Base-by-base conservation (phyloP, 2,329 filamentous ascomycete species). In the Gliomastix tumulicola region DNA sequence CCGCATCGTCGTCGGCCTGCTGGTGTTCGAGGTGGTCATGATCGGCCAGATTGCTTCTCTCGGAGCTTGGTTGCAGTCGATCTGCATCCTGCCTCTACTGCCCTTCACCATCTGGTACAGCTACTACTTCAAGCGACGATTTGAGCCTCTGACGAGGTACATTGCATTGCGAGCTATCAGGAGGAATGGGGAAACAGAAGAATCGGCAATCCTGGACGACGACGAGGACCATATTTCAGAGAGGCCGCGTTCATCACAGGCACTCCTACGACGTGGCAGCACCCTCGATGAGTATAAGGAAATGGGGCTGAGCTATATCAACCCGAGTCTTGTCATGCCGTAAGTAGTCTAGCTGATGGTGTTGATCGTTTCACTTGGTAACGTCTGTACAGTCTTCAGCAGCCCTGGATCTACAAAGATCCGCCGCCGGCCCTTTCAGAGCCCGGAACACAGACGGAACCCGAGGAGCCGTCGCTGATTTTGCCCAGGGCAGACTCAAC, bases 21-120 rank as follows among this genome's bases (percentile, higher is more conserved):
- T 94, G 4, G 77, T 97, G 30, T 96, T 96, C 53, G 88, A 98
- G 58, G 62, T 94, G 17, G 88, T 92, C 32, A 92, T 95, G 73
- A 82, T 87, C 17, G 90, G 90, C 4, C 82, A 90, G 43, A 74
- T 98, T 39, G 86, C 86, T 3, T 64, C 92, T 20, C 74, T 80
- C 38, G 66, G 74, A 34, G 88, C 86, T 1, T 85, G 88, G 48
- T 76, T 81, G 16, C 74, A 84, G 32, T 85, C 88, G 1, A 63
- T 79, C 11, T 66, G 89, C 21, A 71, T 96, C 16, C 57, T 84
- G 1, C 94, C 92, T 5, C 70, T 98, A 4, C 66, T 94, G 5
- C 66, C 82, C 9, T 77, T 79, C 21, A 96, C 90, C 0, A 66
- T 94, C 13, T 97, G 90, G 89, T 95, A 94, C 54, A 84, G 77